Base-by-base conservation (phyloP, 2,329 filamentous ascomycete species). In the Colletotrichum gigasporum region DNA sequence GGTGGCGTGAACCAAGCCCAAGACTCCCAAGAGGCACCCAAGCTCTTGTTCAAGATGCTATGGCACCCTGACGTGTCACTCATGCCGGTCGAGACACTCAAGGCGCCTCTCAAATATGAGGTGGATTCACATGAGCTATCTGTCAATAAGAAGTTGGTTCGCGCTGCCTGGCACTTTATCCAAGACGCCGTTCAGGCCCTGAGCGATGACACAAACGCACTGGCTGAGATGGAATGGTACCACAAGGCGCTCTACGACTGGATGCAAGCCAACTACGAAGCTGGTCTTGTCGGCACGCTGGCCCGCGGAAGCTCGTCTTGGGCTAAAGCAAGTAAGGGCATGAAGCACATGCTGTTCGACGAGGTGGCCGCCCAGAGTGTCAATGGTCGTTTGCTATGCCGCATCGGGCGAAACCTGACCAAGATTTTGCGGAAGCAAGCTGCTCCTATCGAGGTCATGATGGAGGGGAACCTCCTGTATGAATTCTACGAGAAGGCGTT, bases 321-420 rank as follows among this genome's bases (percentile, higher is more conserved):
- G 63, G 50, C 28, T 10, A 55, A 34, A 11, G 24, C 44, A 8
- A 56, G 35, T 18, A 56, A 56, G 12, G 63, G 63, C 12, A 56
- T 62, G 44, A 55, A 56, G 18, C 51, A 57, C 18, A 65, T 65
- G 63, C 35, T 65, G 5, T 32, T 62, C n/a, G 63, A 65, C 24
- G 57, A 65, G 7, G 41, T 62, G 3, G 34, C 57, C 2, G 5
- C 54, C 2, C 30, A 60, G 47, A 64, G 55, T 20, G 61, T 60
- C 18, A 60, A 59, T 12, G 47, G 55, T 3, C 45, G 55, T 1
- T 28, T 64, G 2, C 3, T 54, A 3, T 52, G 54, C 4, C 65
- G 65, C 3, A 34, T 68, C 4, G 67, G 67, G 7, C 10, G 6
- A 3, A 44, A 54, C 18, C 28, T 61, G 4, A 10, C 22, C 3